Evolutionary conservation across 2,329 filamentous ascomycete genomes (phyloP).

Genomic region (Botrytis galanthina): DNA sequence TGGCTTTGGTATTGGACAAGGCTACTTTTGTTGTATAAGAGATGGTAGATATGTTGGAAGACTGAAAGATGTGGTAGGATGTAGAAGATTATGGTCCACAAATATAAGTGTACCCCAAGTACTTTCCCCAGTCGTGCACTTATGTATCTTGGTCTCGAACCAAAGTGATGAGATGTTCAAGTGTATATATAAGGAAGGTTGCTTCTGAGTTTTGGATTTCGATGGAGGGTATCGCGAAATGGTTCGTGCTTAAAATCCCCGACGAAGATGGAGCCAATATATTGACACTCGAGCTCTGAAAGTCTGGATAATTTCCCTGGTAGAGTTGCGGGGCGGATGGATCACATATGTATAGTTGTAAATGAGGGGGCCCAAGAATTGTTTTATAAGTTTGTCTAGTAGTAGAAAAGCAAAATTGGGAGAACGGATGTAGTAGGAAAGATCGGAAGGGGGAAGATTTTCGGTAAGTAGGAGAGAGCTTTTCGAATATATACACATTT

Average conservation of each 20-base stretch:
- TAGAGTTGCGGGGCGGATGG: conserved; percentile 5
- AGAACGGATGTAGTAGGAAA: no score
- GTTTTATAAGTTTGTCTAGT: not conserved
- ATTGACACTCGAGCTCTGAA: conserved; percentile 1
- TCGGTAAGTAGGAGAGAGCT: not conserved
- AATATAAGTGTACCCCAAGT: not conserved
- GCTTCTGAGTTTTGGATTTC: not conserved
- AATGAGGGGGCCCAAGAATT: not conserved
- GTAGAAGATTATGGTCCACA: not conserved
- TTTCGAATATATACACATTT: not conserved
- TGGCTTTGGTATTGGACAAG: not conserved
- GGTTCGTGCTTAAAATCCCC: conserved; percentile 6
- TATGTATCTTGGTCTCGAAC: not conserved
- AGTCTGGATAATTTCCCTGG: conserved; percentile 4
- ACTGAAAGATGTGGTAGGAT: not conserved
- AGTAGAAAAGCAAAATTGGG: not conserved
- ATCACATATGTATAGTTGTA: not conserved
- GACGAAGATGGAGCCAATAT: not conserved
- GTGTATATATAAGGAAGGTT: not conserved
- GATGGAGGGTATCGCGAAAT: conserved; percentile 1
- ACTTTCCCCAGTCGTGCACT: conserved; percentile 12
- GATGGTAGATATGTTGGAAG: not conserved
- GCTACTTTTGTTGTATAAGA: not conserved
- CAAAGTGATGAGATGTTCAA: not conserved
- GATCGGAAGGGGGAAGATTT: not conserved